Conservation (phyloP, 2,329 filamentous ascomycete species). For the Eurotiales sp. region DNA sequence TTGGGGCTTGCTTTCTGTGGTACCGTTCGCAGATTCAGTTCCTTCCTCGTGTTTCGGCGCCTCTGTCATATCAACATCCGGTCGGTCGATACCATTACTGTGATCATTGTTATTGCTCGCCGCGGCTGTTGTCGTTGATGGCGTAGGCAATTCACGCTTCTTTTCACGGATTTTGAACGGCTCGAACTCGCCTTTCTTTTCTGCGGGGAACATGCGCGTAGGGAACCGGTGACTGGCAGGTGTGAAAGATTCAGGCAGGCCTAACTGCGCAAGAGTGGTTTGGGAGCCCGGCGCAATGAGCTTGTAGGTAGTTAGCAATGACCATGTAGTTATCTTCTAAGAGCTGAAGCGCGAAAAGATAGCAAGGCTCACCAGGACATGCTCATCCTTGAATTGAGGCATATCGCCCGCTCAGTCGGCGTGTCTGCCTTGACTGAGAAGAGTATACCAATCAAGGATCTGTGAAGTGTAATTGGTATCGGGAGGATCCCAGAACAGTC, state of each 20-base stretch:
- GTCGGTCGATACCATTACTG: slow-evolving; percentile 27
- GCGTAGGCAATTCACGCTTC: slow-evolving; percentile 25
- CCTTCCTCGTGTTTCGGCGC: slow-evolving; percentile 21
- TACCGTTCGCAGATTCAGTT: background rate
- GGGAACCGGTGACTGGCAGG: slow-evolving; percentile 81
- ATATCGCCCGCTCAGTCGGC: slow-evolving; percentile 27
- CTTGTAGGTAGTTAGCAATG: slow-evolving; percentile 23
- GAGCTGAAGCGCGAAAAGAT: slow-evolving; percentile 1
- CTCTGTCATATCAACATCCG: slow-evolving; percentile 47
- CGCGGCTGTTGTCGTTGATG: slow-evolving; percentile 19
- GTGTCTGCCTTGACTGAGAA: background rate
- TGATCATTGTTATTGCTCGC: background rate
- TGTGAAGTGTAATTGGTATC: background rate
- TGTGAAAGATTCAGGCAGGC: slow-evolving; percentile 84
- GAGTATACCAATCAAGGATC: background rate
- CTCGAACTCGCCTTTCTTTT: slow-evolving; percentile 74
- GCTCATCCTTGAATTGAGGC: slow-evolving; percentile 53
- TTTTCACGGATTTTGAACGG: slow-evolving; percentile 71
- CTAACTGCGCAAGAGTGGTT: slow-evolving; percentile 86
- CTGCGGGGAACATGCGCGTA: slow-evolving; percentile 85
- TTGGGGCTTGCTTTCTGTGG: background rate
- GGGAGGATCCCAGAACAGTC: too few relatives aligned
- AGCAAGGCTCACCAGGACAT: slow-evolving; percentile 49
- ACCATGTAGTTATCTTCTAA: background rate
- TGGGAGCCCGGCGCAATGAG: slow-evolving; percentile 67